Base-by-base conservation (phyloP, 805 yeast species). In the Metschnikowia chrysomelidarum region DNA sequence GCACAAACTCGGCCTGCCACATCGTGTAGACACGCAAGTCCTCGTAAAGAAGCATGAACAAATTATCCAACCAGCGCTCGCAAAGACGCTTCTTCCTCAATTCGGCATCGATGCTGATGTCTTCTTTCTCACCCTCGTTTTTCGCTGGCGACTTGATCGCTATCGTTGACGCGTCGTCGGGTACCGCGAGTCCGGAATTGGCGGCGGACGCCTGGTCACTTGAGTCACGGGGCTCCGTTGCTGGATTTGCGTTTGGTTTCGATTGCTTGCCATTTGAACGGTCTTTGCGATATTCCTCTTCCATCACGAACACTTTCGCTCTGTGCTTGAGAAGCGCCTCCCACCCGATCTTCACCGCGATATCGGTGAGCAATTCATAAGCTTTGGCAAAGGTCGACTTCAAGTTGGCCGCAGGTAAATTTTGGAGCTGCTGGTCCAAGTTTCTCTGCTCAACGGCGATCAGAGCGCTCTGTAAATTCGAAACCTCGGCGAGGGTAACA, bases 1-100 rank as follows among this genome's bases (percentile, higher is more conserved):
- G 96, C 43, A 88, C 76, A 47, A 75, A 74, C 57, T 93, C 96
- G 0, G 96, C 88, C 57, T 88, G 89, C 93, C 96, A 91, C 72
- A 87, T 75, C 1, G 96, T 87, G 57, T 85, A 91, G 1, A 86
- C 79, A 52, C 84, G 71, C 50, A 85, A 69, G 54, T 85, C 95
- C 49, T 80, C 87, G 50, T 80, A 80, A 23, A 80, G 57, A 7
- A 80, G 53, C 84, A 80, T 78, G 54, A 80, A 80, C 41, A 80
- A 57, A 52, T 79, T 79, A 57, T 80, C 87, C 41, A 80, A 64
- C 87, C 87, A 80, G 51, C 86, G 69, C 54, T 80, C 87, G 62
- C 87, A 80, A 26, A 80, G 64, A 52, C 86, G 60, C 50, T 80
- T 80, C 54, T 75, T 72, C 49, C 73, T 79, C 56, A 81, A 75